A percentile compares a stretch with the other conserved stretches of the same genome.
These are phyloP conservation scores for Clonostachys rosea DNA, from an alignment of 2,329 filamentous ascomycete species.

Conservation along the genomic window DNA sequence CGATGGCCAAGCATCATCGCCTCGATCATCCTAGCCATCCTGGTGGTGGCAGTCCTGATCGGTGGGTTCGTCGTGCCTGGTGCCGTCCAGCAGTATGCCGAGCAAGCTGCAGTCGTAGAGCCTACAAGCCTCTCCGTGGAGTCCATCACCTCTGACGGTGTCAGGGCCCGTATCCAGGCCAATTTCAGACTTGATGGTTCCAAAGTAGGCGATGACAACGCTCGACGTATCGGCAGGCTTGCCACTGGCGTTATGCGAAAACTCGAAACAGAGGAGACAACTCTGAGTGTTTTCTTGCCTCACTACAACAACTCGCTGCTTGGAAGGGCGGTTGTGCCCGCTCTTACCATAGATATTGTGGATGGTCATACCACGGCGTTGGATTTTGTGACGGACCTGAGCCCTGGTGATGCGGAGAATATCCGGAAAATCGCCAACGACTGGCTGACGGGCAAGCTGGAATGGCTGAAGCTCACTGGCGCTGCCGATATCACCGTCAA, in stretches of 20 bases:
- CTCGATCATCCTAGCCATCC: conserved; percentile 57
- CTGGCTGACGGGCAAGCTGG: conserved; percentile 77
- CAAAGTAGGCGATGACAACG: conserved; percentile 64
- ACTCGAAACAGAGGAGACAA: conserved; percentile 68
- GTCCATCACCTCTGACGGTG: conserved; percentile 73
- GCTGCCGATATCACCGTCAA: conserved; percentile 70
- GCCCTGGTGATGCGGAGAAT: conserved; percentile 70
- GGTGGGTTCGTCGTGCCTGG: conserved; percentile 79
- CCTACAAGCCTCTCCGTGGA: conserved; percentile 82
- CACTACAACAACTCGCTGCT: conserved; percentile 75
- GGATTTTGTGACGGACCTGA: conserved; percentile 73
- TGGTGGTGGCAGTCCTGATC: conserved; percentile 65
- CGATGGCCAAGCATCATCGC: conserved; percentile 78
- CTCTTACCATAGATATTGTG: conserved; percentile 69
- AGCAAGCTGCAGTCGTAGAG: conserved; percentile 75
- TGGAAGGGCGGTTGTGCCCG: conserved; percentile 72
- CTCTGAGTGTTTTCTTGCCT: conserved; percentile 74
- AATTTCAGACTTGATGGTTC: conserved; percentile 77
- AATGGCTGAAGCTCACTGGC: conserved; percentile 66
- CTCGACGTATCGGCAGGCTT: conserved; percentile 71
- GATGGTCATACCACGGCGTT: conserved; percentile 74
- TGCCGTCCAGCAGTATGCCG: conserved; percentile 79
- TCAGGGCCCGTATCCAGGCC: conserved; percentile 76
- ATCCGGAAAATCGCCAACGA: conserved; percentile 80
- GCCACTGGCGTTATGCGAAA: conserved; percentile 77